Conservation (phyloP, 768 basidiomycete species). For the Russula earlei region DNA sequence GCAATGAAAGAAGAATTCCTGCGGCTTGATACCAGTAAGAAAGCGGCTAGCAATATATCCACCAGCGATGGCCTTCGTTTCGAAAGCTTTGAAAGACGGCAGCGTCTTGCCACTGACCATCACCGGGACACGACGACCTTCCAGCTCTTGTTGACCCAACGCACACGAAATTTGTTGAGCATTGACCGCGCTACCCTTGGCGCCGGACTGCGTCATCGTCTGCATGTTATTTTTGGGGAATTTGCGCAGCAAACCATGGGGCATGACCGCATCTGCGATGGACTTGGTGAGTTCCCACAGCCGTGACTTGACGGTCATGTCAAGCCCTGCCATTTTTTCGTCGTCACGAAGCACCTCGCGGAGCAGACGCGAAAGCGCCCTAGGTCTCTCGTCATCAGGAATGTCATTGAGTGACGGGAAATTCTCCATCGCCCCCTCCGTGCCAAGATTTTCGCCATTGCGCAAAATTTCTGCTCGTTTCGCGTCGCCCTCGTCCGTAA, state of each 20-base stretch:
- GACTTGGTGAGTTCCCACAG: slow-evolving; percentile 81
- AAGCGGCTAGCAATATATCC: slow-evolving; percentile 98
- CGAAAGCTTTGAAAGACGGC: slow-evolving; percentile 93
- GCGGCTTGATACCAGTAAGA: slow-evolving; percentile 94
- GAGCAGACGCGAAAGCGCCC: slow-evolving; percentile 55
- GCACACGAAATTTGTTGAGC: slow-evolving; percentile 97
- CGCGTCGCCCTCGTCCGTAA: slow-evolving; percentile 74
- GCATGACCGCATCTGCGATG: slow-evolving; percentile 82
- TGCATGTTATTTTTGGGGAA: slow-evolving; percentile 99
- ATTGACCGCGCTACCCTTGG: slow-evolving; percentile 96
- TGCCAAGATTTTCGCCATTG: slow-evolving; percentile 63
- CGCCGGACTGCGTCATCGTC: slow-evolving; percentile 95
- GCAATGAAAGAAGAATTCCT: slow-evolving; percentile 99
- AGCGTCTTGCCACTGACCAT: slow-evolving; percentile 99
- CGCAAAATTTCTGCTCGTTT: slow-evolving; percentile 59
- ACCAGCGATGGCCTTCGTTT: slow-evolving; percentile 96
- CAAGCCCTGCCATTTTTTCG: slow-evolving; percentile 93
- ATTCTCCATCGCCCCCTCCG: slow-evolving; percentile 82
- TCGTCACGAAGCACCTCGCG: slow-evolving; percentile 93
- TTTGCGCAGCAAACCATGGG: slow-evolving; percentile 75
- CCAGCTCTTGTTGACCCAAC: slow-evolving; percentile 94
- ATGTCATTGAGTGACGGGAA: slow-evolving; percentile 63
- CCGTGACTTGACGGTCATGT: slow-evolving; percentile 83
- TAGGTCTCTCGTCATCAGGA: slow-evolving; percentile 43
- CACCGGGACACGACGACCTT: slow-evolving; percentile 96